Conservation (phyloP, 495 filamentous ascomycete species). For the Aspergillus conjunctus region DNA sequence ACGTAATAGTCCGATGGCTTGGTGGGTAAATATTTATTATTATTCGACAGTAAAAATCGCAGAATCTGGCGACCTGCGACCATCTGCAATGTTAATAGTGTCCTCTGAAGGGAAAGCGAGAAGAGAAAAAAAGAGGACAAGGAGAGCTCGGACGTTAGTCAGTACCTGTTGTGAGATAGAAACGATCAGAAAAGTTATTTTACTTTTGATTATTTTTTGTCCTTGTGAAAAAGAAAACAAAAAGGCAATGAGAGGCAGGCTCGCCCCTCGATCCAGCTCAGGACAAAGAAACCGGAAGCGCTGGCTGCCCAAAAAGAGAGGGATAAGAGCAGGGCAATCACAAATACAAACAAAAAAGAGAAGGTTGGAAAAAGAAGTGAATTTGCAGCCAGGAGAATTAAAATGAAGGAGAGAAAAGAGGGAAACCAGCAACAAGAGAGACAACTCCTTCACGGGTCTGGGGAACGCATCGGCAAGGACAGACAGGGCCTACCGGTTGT, state of each 20-base stretch:
- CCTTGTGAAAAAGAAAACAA: neutral
- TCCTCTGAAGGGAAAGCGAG: slow-evolving; percentile 4
- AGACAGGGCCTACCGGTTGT: slow-evolving; percentile 7
- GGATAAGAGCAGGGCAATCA: slow-evolving; percentile 4
- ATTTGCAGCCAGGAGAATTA: neutral
- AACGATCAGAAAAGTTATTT: slow-evolving; percentile 8
- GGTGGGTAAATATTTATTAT: slow-evolving; percentile 16
- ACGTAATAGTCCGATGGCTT: neutral
- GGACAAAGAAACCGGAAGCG: slow-evolving; percentile 16
- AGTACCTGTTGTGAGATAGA: slow-evolving; percentile 4
- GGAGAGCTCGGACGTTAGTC: slow-evolving; percentile 2
- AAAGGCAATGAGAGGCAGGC: slow-evolving; percentile 5
- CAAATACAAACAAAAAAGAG: slow-evolving; percentile 4
- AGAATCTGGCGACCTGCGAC: slow-evolving; percentile 30
- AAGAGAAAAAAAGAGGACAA: slow-evolving; percentile 9
- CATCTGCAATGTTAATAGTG: slow-evolving; percentile 22
- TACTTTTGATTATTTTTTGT: slow-evolving; percentile 8
- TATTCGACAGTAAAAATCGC: slow-evolving; percentile 18
- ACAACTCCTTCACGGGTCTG: slow-evolving; percentile 16
- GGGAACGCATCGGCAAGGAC: slow-evolving; percentile 9
- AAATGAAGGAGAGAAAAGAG: slow-evolving; percentile 9
- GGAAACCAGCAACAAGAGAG: slow-evolving; percentile 5
- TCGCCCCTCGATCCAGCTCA: slow-evolving; percentile 13
- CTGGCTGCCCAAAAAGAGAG: slow-evolving; percentile 11
- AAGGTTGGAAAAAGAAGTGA: neutral